Conservation (phyloP, 176 grass and related monocot species). For the Pontederia paniculata region DNA sequence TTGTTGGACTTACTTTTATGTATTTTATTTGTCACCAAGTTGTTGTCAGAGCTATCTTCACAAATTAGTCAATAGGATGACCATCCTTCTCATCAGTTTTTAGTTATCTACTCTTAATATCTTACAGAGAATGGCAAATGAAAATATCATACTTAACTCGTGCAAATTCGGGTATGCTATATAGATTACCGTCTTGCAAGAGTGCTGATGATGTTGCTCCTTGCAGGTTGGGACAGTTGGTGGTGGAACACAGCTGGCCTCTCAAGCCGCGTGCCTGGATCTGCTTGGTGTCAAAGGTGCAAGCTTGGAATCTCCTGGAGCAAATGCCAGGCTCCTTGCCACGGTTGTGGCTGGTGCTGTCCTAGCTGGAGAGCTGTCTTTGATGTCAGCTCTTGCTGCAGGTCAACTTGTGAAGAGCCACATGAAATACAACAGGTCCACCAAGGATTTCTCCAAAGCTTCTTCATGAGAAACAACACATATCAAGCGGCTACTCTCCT, state of each 20-base stretch:
- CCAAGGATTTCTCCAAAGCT: constrained; percentile 50
- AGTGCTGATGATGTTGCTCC: neutral
- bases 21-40: no score
- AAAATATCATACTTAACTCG: no score
- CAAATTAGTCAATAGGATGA: no score
- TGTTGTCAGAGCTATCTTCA: no score
- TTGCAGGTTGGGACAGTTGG: constrained; percentile 90
- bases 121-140: no score
- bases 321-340: constrained; percentile 71
- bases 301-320: constrained; percentile 50
- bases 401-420: constrained; percentile 93
- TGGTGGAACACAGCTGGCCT: constrained; percentile 75
- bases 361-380: constrained; percentile 84
- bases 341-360: constrained; percentile 76
- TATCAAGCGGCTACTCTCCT: neutral
- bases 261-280: constrained; percentile 76
- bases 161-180: no score
- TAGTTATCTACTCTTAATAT: no score
- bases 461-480: constrained; percentile 10
- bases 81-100: no score
- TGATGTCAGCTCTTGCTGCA: constrained; percentile 66
- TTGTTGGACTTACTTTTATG: no score
- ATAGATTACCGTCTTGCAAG: no score
- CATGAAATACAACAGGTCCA: constrained; percentile 95
- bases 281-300: constrained; percentile 75